Evolutionary conservation across 2,329 filamentous ascomycete genomes (phyloP), one percentile per base, ranked within the genome.

Genomic region (Polytolypa hystricis): DNA sequence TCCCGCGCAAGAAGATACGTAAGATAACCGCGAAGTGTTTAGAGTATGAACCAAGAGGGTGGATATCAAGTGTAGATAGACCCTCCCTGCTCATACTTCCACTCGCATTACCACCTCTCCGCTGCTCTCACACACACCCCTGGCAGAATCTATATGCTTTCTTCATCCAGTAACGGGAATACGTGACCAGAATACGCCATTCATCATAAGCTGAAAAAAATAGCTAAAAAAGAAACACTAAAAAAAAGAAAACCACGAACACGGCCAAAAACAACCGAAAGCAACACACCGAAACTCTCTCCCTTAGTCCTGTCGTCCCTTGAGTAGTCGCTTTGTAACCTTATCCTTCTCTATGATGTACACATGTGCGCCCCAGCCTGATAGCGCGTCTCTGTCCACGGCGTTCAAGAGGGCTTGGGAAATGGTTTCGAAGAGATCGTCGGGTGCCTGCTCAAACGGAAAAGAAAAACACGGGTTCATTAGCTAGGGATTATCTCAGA

Each of bases 281-380:
- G n/a, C n/a, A n/a, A n/a, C n/a, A n/a, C n/a, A n/a, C n/a, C n/a
- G n/a, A n/a, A n/a, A n/a, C n/a, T n/a, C n/a, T 42, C 35, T 27
- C 33, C 30, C 54, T 53, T 84, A 87, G 62, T 96, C 89, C 70
- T 96, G 89, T 70, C 87, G 79, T 58, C 87, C 87, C 78, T 96
- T 96, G 63, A 98, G 71, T 78, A 98, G 77, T 62, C 91, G 76
- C 81, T 96, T 95, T 56, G 91, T 96, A 46, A 98, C 84, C 82
- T 96, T 96, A 70, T 94, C 87, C 76, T 98, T 98, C 73, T 96
- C 91, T 62, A 98, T 93, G 57, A 98, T 93, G 69, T 96, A 98
- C 51, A 98, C 91, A 58, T 98, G 86, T 26, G 91, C 91, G 59
- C 91, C 91, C 91, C 91, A 96, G 47, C 91, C 91, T 25, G 89